phyloP scores from a whole-genome alignment of 352 stramenopile genomes.

The Phytophthora sp. region DNA sequence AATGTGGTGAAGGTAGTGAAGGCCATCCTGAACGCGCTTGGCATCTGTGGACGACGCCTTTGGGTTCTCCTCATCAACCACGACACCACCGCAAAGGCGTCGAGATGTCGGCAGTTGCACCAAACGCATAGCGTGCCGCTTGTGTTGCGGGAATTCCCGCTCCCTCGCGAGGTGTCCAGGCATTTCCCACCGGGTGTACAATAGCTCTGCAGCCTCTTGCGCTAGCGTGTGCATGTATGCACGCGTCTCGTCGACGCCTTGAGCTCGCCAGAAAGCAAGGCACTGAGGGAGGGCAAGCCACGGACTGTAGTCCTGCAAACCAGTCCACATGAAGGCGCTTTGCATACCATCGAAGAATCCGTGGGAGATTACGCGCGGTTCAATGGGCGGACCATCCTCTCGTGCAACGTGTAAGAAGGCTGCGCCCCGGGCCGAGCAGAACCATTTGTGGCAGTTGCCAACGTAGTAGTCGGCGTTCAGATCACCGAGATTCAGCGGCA shows the following conservation, averaged over 20 bases:
- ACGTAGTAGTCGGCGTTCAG: slow-evolving; percentile 93
- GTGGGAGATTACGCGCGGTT: slow-evolving; percentile 91
- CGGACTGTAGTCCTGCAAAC: slow-evolving; percentile 91
- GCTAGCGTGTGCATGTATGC: slow-evolving; percentile 70
- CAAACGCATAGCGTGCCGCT: slow-evolving; percentile 77
- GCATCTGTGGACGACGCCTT: slow-evolving; percentile 82
- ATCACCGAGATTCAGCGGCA: slow-evolving; percentile 69
- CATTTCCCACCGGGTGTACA: slow-evolving; percentile 72
- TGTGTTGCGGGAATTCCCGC: slow-evolving; percentile 52
- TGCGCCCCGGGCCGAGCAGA: slow-evolving; percentile 87
- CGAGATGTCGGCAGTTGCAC: slow-evolving; percentile 60
- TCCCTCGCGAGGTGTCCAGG: slow-evolving; percentile 40
- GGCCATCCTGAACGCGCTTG: slow-evolving; percentile 91
- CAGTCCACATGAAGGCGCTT: slow-evolving; percentile 94
- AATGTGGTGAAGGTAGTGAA: slow-evolving; percentile 81
- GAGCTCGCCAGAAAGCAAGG: slow-evolving; percentile 82
- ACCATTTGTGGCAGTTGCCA: slow-evolving; percentile 96
- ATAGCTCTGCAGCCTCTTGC: slow-evolving; percentile 57
- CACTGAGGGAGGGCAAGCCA: slow-evolving; percentile 87
- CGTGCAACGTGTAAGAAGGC: slow-evolving; percentile 86
- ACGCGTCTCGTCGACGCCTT: slow-evolving; percentile 51
- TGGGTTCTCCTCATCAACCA: slow-evolving; percentile 19
- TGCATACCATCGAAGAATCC: slow-evolving; percentile 90
- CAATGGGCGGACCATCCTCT: slow-evolving; percentile 20
- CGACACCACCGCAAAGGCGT: slow-evolving; percentile 50